Conservation (phyloP, 306 rosid genomes). For the Cicer chorassanicum region DNA sequence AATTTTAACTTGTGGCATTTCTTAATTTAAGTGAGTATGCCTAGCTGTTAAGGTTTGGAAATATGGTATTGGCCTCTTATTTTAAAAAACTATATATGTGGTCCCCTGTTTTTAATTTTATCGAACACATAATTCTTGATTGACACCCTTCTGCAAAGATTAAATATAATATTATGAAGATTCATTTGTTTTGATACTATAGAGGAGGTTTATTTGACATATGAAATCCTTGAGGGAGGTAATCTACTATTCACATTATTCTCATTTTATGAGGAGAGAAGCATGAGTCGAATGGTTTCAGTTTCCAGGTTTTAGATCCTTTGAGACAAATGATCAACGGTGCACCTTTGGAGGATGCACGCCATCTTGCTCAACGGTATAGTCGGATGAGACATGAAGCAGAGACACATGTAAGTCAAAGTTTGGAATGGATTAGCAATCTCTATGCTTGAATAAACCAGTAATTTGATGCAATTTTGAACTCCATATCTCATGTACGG, state of each 20-base stretch:
- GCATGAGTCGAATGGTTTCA: slow-evolving; percentile 41
- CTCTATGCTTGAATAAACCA: slow-evolving; percentile 13
- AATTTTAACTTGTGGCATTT: slow-evolving; percentile 9
- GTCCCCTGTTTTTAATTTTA: neutral
- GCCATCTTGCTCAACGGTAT: slow-evolving; percentile 96
- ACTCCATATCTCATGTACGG: slow-evolving; percentile 23
- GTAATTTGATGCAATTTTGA: slow-evolving; percentile 15
- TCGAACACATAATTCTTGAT: slow-evolving; percentile 10
- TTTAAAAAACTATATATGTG: neutral
- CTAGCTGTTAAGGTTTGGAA: slow-evolving; percentile 23
- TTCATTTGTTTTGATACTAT: slow-evolving; percentile 17
- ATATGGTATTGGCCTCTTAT: slow-evolving; percentile 24
- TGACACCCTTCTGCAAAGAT: slow-evolving; percentile 10
- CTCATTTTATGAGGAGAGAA: slow-evolving; percentile 35
- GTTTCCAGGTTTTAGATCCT: slow-evolving; percentile 86
- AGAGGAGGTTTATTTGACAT: slow-evolving; percentile 21
- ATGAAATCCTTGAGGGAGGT: slow-evolving; percentile 17
- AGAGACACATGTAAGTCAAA: slow-evolving; percentile 67
- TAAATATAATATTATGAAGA: slow-evolving; percentile 25
- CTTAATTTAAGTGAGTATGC: neutral
- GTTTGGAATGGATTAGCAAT: slow-evolving; percentile 29
- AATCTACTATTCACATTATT: slow-evolving; percentile 7
- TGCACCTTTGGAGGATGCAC: slow-evolving; percentile 97
- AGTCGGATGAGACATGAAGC: slow-evolving; percentile 99
- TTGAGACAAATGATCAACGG: slow-evolving; percentile 86